Evolutionary conservation across 192 early-diverging fungal genomes (phyloP).

Genomic region (Coemansia sp.): DNA sequence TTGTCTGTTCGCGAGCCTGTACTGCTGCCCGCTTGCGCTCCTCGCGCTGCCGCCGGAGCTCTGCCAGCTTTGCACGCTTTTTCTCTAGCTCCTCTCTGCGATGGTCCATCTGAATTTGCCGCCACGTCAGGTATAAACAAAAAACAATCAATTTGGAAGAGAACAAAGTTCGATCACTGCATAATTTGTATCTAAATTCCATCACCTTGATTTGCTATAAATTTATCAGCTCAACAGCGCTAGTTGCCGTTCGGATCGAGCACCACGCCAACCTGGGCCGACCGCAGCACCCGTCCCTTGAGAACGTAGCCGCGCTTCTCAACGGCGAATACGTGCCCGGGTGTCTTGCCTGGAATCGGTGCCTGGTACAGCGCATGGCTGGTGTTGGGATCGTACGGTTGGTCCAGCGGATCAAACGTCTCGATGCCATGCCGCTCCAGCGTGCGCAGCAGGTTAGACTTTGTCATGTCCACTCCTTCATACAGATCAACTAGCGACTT

Average conservation of each 20-base stretch:
- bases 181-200: no score
- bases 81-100: constrained; percentile 83
- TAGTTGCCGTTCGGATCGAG: constrained; percentile 56
- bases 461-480: constrained; percentile 88
- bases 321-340: constrained; percentile 83
- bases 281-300: constrained; percentile 87
- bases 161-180: neutral
- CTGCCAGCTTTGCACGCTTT: constrained; percentile 88
- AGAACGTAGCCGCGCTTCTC: constrained; percentile 93
- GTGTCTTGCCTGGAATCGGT: constrained; percentile 81
- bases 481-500: constrained; percentile 76
- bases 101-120: constrained; percentile 58
- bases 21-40: constrained; percentile 61
- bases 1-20: constrained; percentile 25
- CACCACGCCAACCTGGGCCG: constrained; percentile 96
- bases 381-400: constrained; percentile 91
- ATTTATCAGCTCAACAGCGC: neutral
- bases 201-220: neutral
- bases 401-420: constrained; percentile 74
- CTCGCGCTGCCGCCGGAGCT: constrained; percentile 78
- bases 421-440: constrained; percentile 88
- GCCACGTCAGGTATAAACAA: neutral
- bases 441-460: constrained; percentile 77
- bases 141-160: neutral
- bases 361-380: constrained; percentile 97